phyloP scores from a whole-genome alignment of 139 green algal species.

The Chlorella sp. region DNA sequence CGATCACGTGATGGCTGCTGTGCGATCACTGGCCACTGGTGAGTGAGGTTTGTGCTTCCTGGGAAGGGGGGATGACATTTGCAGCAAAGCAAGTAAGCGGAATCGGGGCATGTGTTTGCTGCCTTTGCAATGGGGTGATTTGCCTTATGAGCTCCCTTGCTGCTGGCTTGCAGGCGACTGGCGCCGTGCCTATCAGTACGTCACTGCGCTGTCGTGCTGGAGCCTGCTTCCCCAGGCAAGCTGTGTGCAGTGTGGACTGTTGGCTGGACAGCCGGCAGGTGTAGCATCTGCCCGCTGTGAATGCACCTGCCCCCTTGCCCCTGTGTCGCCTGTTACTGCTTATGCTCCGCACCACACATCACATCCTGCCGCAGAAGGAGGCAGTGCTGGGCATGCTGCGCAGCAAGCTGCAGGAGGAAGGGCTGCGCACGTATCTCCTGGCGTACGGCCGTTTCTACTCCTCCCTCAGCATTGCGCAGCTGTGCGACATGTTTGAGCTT shows the following conservation, averaged over 20 bases:
- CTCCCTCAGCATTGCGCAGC: constrained; percentile 85
- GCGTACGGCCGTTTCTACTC: constrained; percentile 88
- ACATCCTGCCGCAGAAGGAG: constrained; percentile 56
- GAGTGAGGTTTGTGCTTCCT: neutral
- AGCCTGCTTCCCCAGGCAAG: constrained; percentile 68
- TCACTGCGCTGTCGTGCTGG: constrained; percentile 81
- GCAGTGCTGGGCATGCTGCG: constrained; percentile 84
- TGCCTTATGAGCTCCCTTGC: too few species aligned
- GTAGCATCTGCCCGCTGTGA: too few species aligned
- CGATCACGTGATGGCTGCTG: constrained; percentile 96
- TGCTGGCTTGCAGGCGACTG: constrained; percentile 79
- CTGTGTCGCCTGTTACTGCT: too few species aligned
- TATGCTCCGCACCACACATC: neutral
- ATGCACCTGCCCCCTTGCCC: too few species aligned
- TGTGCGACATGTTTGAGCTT: constrained; percentile 93
- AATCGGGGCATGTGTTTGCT: too few species aligned
- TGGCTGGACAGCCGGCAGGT: neutral
- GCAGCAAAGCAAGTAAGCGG: too few species aligned
- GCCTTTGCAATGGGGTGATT: too few species aligned
- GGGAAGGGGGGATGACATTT: too few species aligned
- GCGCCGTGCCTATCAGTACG: constrained; percentile 72
- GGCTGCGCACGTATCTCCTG: constrained; percentile 95
- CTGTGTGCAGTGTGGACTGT: neutral
- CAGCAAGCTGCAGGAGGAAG: constrained; percentile 88
- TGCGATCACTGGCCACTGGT: constrained; percentile 48